Base-by-base conservation (phyloP, 2,329 filamentous ascomycete genomes). In the Fusarium annulatum region DNA sequence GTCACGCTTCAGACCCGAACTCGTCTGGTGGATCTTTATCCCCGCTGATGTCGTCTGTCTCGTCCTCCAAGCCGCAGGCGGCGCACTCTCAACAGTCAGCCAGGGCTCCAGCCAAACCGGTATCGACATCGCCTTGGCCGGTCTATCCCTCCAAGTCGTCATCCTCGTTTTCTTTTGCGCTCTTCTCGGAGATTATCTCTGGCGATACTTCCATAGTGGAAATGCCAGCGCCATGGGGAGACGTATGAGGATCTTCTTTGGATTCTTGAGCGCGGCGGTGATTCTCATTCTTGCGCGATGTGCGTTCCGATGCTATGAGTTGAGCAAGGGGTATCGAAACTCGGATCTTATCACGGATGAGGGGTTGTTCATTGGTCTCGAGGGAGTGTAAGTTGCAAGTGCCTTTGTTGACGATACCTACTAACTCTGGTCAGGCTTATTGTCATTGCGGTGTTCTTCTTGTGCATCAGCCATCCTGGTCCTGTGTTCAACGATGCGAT, bases 301-400 rank as follows among this genome's bases (percentile, higher is more conserved):
- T 71, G 84, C 88, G 15, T 93, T 90, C 79, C 86, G 91, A 61
- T 89, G 92, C 46, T 89, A 89, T 15, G 91, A 93, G 81, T 80
- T 93, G 67, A 88, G 87, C 69, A 83, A 90, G 43, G 91, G 91
- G 3, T 93, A 90, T 82, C 83, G 76, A 9, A 45, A 79, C 33
- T 90, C 89, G 1, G 78, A 83, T 10, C 79, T 92, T 62, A 88
- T 91, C 45, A 82, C 82, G 9, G 76, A 89, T 45, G 80, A 90
- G 76, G 80, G 79, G 0, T 77, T 87, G 5, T 90, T 90, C 69
- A 88, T 89, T 69, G 86, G 80, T 0, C 81, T 90, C 1, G 88
- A 90, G 81, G 87, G 86, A 79, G 82, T 82, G 83, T 85, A 77
- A 73, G 82, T 80, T 3, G 63, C 18, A 9, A 30, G 36, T 5